A percentile compares a stretch with the other conserved stretches of the same genome.
Evolutionary conservation across 129 eudicot genomes (phyloP).

Genomic region (Tanacetum coccineum): DNA sequence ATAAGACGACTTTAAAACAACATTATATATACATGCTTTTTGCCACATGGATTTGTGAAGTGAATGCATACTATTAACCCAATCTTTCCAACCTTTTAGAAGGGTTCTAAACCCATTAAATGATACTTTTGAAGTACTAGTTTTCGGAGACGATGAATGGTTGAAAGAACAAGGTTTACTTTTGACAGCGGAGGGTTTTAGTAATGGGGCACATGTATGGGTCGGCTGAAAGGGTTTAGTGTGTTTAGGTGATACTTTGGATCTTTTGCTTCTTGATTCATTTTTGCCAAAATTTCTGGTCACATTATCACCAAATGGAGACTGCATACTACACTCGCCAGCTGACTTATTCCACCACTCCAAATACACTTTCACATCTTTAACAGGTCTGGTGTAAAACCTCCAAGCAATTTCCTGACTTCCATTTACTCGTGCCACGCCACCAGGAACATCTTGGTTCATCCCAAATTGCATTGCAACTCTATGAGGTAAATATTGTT

Average conservation of each 20-base stretch:
- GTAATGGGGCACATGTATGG: background rate
- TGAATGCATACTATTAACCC: constrained; percentile 35
- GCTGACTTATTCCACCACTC: constrained; percentile 43
- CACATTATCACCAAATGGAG: constrained; percentile 1
- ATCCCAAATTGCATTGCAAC: constrained; percentile 72
- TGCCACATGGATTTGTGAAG: constrained; percentile 29
- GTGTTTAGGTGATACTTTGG: constrained; percentile 18
- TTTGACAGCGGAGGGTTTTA: constrained; percentile 18
- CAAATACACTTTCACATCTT: constrained; percentile 24
- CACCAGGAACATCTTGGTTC: constrained; percentile 58
- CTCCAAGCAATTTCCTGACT: constrained; percentile 33
- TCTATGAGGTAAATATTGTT: constrained; percentile 57
- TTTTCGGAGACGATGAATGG: background rate
- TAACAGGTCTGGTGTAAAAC: constrained; percentile 29
- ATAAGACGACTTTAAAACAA: constrained; percentile 24
- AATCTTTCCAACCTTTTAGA: no score
- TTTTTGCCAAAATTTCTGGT: background rate
- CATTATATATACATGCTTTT: constrained; percentile 30
- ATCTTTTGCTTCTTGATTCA: constrained; percentile 10
- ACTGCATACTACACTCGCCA: background rate
- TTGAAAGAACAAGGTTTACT: background rate
- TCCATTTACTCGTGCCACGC: constrained; percentile 15
- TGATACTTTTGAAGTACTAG: background rate
- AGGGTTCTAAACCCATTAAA: constrained; percentile 19
- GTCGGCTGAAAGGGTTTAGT: background rate